Conservation (phyloP, 1,139 yeast genomes). For the Taphrina confusa region DNA sequence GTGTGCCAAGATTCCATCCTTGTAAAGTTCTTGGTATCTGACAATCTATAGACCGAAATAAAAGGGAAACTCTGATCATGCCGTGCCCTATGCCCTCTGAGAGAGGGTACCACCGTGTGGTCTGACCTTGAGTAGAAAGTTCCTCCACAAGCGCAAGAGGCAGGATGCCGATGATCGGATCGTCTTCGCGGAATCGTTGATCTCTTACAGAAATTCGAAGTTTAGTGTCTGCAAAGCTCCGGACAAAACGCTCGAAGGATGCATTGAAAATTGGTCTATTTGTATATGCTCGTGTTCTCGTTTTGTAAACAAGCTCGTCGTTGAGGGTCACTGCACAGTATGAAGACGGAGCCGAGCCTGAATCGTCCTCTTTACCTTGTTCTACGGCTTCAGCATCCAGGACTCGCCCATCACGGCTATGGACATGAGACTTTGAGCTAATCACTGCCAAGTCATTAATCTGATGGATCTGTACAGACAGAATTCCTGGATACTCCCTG, state of each 20-base stretch:
- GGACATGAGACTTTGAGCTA: slow-evolving; percentile 1
- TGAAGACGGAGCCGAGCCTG: slow-evolving; percentile 32
- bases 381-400: slow-evolving; percentile 30
- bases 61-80: slow-evolving; percentile 27
- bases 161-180: slow-evolving; percentile 35
- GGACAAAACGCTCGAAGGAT: slow-evolving; percentile 35
- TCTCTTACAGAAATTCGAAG: slow-evolving; percentile 31
- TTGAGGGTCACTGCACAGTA: slow-evolving; percentile 35
- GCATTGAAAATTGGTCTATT: slow-evolving; percentile 36
- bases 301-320: slow-evolving; percentile 35
- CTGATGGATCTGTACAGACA: slow-evolving; percentile 35
- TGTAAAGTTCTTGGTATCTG: slow-evolving; percentile 23
- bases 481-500: slow-evolving; percentile 32
- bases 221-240: slow-evolving; percentile 20
- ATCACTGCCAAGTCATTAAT: slow-evolving; percentile 28
- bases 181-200: slow-evolving; percentile 35
- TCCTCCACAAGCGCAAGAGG: slow-evolving; percentile 29
- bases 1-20: slow-evolving; percentile 37
- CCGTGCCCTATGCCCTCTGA: slow-evolving; percentile 37
- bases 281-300: slow-evolving; percentile 34
- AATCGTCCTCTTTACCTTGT: slow-evolving; percentile 28
- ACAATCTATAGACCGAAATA: slow-evolving; percentile 32
- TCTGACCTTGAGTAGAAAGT: slow-evolving; percentile 25
- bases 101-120: slow-evolving; percentile 34
- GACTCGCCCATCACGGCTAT: slow-evolving; percentile 19